Conservation (phyloP, 768 basidiomycete genomes). For the Mycena galopus region DNA sequence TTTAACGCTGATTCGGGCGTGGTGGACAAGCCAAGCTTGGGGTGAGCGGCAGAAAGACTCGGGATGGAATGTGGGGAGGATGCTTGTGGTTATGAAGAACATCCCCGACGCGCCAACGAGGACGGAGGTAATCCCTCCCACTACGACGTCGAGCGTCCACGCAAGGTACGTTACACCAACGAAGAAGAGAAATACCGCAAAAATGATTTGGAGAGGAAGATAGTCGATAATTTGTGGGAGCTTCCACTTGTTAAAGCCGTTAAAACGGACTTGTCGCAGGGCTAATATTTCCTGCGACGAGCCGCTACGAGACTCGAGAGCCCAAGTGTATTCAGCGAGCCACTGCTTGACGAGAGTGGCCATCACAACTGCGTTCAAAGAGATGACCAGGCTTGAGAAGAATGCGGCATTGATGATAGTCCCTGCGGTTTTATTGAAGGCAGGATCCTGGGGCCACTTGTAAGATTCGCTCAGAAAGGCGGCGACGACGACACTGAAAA, state of each 20-base stretch:
- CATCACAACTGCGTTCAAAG: conserved; percentile 37
- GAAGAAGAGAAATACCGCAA: conserved; percentile 32
- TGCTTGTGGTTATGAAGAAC: conserved; percentile 27
- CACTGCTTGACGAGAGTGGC: conserved; percentile 44
- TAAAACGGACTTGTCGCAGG: conserved; percentile 35
- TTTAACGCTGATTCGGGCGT: conserved; percentile 15
- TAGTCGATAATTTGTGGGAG: conserved; percentile 32
- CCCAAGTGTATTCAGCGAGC: conserved; percentile 37
- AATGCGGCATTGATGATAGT: conserved; percentile 36
- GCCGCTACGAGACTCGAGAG: conserved; percentile 23
- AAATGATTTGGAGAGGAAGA: conserved; percentile 32
- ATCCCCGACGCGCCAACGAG: conserved; percentile 20
- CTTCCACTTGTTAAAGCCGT: conserved; percentile 36
- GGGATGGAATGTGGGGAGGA: conserved; percentile 32
- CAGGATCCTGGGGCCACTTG: conserved; percentile 28
- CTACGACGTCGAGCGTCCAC: conserved; percentile 25
- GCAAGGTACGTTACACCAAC: conserved; percentile 25
- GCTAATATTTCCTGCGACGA: conserved; percentile 25
- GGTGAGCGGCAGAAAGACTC: conserved; percentile 28
- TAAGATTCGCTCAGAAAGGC: conserved; percentile 31
- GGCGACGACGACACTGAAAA: conserved; percentile 30
- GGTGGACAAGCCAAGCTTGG: conserved; percentile 33
- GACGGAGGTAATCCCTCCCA: conserved; percentile 20
- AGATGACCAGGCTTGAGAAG: conserved; percentile 39
- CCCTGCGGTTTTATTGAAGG: conserved; percentile 19